These are phyloP conservation scores for Batrachochytrium dendrobatidis DNA, from an alignment of 371 early-diverging fungal species.

Conservation along the genomic window DNA sequence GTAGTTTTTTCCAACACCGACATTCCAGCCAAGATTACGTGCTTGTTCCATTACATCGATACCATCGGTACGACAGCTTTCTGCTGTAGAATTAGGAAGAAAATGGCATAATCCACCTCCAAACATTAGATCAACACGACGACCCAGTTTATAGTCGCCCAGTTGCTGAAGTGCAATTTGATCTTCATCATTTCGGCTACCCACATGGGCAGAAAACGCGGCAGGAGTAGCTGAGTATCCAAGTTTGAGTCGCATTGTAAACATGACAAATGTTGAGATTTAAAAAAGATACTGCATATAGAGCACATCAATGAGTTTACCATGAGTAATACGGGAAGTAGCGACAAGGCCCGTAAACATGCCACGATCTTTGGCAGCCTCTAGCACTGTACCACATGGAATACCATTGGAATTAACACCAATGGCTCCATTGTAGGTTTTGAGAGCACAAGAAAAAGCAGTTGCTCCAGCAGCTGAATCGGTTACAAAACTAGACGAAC, in stretches of 20 bases:
- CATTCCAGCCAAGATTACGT: conserved; percentile 50
- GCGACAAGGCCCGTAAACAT: conserved; percentile 85
- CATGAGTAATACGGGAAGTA: conserved; percentile 89
- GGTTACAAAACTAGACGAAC: conserved; percentile 72
- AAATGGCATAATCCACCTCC: conserved; percentile 90
- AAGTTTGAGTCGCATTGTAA: neutral
- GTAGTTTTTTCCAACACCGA: conserved; percentile 31
- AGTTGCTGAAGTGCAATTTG: conserved; percentile 85
- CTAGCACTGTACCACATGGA: conserved; percentile 89
- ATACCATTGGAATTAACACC: conserved; percentile 33
- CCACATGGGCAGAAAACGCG: conserved; percentile 64
- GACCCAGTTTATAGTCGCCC: conserved; percentile 72
- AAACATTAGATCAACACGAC: conserved; percentile 79
- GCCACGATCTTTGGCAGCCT: conserved; percentile 78
- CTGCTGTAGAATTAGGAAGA: conserved; percentile 46
- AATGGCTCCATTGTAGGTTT: conserved; percentile 86
- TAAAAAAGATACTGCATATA: neutral
- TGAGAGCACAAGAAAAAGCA: conserved; percentile 76
- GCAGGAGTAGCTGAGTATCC: conserved; percentile 39
- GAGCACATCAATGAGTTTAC: conserved; percentile 54
- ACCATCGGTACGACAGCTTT: conserved; percentile 61
- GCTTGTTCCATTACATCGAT: conserved; percentile 57
- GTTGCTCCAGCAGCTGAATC: conserved; percentile 97
- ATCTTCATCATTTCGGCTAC: conserved; percentile 52
- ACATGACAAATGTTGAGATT: neutral